Base-by-base conservation (phyloP, 495 filamentous ascomycete genomes). In the Viridothelium virens region DNA sequence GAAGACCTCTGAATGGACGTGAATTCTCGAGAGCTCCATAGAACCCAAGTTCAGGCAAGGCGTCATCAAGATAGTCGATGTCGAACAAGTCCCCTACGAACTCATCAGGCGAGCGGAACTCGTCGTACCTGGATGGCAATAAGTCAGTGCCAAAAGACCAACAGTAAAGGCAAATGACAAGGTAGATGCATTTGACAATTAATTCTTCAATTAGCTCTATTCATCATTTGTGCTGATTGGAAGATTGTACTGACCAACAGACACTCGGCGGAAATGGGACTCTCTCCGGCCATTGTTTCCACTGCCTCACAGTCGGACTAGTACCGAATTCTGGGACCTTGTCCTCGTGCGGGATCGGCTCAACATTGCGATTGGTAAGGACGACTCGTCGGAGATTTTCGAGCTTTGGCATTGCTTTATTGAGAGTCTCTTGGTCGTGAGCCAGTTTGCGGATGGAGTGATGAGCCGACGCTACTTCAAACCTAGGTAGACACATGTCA, bases 301-400 rank as follows among this genome's bases (percentile, higher is more conserved):
- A 59, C 18, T 59, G 53, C 53, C 53, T 59, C 53, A 59, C 53
- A 3, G 53, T 59, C 9, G 53, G 53, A 14, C 53, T 59, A 36
- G 53, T 7, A 33, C 53, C 53, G 31, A 59, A 59, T 36, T 59
- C 53, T 7, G 53, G 53, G 5, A 59, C 53, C 1, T 33, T 31
- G 14, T 59, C 53, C 31, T 59, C 53, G 18, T 59, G 53, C 31
- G 53, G 53, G 3, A 59, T 59, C 5, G 53, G 31, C 7, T 59
- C 53, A 14, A 59, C 53, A 36, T 59, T 33, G 18, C 53, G 53
- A 36, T 59, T 59, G 6, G 53, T 59, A n/a, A 59, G 18, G 18
- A 59, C 18, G 11, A 59, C 53, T 36, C 53, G 53, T 59, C 18
- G 33, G 6, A 59, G 53, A 7, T 36, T 59, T 59, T 9, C 36